Base-by-base conservation (phyloP, 805 yeast species). In the Pichia occidentalis region DNA sequence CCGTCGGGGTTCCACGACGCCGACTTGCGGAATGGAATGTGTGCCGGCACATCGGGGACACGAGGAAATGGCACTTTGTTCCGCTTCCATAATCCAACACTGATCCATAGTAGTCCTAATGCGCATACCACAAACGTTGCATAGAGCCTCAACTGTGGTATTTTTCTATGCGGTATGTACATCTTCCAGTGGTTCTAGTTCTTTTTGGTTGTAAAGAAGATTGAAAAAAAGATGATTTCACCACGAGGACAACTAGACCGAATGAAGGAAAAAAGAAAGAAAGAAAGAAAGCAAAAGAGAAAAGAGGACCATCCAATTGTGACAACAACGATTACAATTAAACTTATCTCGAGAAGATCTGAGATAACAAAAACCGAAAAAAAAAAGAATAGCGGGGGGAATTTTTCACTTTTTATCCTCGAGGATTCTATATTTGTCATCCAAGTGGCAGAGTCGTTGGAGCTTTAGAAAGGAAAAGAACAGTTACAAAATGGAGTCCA, bases 1-100 rank as follows among this genome's bases (percentile, higher is more conserved):
- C 39, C 11, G 1, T 58, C 51, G 0, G 81, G 81, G 11, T 56
- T 30, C 47, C 74, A 59, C 2, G 71, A 60, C 0, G 79, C 75
- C 2, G 53, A 55, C 11, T 51, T 55, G 14, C 50, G 29, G 21
- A 44, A 49, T 6, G 61, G 59, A 13, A 57, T 33, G 44, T 56
- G 60, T 2, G 60, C 60, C 2, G 61, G 59, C 10, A 39, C 34
- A 16, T 39, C 36, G 10, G 51, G 52, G 3, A 42, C 22, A 3
- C 26, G 32, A 7, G 48, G 48, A 13, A 43, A 45, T n/a, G 46
- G 49, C 3, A 29, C 27, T 16, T 20, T 29, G 3, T 11, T 25
- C 3, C 10, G 18, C 12, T 4, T 16, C 12, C 3, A 22, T 14
- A 22, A 18, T 22, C 27, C 10, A 22, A 23, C 7, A 10, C 39